phyloP scores from a whole-genome alignment of 176 grass and related monocot species.

The Otatea glauca region DNA sequence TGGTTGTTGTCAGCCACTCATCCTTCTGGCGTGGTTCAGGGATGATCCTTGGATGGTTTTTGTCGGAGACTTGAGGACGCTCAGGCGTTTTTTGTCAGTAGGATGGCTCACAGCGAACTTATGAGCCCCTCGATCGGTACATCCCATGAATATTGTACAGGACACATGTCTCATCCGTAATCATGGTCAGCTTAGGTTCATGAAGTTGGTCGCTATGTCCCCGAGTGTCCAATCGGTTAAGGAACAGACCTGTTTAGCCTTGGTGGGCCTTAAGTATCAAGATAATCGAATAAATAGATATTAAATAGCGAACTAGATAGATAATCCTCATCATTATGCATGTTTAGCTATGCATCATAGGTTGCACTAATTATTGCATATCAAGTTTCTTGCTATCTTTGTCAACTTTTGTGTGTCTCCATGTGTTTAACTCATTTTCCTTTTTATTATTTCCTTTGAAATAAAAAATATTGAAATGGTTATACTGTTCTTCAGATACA shows the following conservation, averaged over 20 bases:
- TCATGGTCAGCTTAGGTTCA: background rate
- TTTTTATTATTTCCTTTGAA: constrained; percentile 14
- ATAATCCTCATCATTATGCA: background rate
- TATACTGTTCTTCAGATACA: constrained; percentile 62
- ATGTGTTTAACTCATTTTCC: constrained; percentile 3
- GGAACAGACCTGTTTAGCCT: background rate
- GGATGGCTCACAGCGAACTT: too few species aligned
- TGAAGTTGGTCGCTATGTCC: background rate
- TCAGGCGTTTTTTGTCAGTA: background rate
- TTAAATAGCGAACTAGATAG: background rate
- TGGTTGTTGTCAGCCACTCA: background rate
- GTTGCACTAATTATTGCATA: background rate
- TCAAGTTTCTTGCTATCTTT: constrained; percentile 7
- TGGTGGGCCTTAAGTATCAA: background rate
- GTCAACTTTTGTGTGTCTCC: background rate
- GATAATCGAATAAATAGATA: background rate
- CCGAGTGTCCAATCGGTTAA: background rate
- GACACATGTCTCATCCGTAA: background rate
- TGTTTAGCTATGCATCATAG: constrained; percentile 19
- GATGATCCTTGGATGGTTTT: background rate
- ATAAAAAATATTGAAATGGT: constrained; percentile 4
- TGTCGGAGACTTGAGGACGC: background rate
- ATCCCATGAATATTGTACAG: background rate
- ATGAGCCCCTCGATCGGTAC: background rate
- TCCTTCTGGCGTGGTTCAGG: background rate